Percentiles rank a stretch among this genome's conserved stretches.
Conservation (phyloP, 192 early-diverging fungal species). For the Coemansia sp. region DNA sequence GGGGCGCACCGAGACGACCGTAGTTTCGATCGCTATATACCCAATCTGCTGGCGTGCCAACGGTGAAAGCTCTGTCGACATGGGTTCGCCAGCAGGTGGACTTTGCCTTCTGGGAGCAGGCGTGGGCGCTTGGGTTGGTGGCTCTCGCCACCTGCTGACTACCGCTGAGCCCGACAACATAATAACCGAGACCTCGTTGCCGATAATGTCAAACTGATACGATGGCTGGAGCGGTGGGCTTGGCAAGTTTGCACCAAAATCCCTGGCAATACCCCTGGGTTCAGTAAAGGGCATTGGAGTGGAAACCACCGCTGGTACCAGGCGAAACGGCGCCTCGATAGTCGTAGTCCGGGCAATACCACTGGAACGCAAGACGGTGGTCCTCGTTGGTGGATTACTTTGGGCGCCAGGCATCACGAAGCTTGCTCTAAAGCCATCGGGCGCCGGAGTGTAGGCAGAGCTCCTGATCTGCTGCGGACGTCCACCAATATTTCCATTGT, state of each 20-base stretch:
- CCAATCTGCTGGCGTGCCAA: conserved; percentile 3
- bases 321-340: conserved; percentile 3
- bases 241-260: neutral
- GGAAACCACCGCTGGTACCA: neutral
- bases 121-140: neutral
- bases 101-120: neutral
- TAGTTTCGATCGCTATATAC: neutral
- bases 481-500: neutral
- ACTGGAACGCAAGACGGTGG: neutral
- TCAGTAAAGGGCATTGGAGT: neutral
- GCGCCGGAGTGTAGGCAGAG: neutral
- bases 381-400: neutral
- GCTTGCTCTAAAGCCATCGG: neutral
- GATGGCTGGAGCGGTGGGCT: neutral
- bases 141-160: conserved; percentile 7
- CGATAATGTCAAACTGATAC: conserved; percentile 22
- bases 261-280: neutral
- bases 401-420: too few relatives aligned
- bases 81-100: neutral
- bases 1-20: neutral
- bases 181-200: conserved; percentile 15
- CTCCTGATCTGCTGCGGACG: neutral
- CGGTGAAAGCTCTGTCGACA: neutral
- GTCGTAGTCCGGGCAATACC: neutral
- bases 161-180: neutral